These are phyloP conservation scores for Russula compacta DNA, from an alignment of 768 basidiomycete species.

Conservation along the genomic window DNA sequence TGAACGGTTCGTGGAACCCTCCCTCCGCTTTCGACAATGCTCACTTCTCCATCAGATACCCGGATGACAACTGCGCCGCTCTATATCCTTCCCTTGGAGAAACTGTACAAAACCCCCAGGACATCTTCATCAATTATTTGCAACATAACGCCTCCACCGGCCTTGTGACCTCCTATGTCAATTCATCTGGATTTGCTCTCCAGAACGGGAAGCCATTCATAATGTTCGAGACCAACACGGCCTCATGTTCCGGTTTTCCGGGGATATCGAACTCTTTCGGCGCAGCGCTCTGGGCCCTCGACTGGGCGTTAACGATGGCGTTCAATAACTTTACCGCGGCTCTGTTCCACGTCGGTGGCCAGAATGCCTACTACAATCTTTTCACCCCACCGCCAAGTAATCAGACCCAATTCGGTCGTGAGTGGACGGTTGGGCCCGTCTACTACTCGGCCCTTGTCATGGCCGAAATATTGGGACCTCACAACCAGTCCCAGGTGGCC, in stretches of 20 bases:
- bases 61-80: constrained; percentile 53
- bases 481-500: constrained; percentile 53
- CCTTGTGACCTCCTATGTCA: constrained; percentile 46
- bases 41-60: constrained; percentile 36
- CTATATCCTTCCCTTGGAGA: constrained; percentile 33
- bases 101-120: constrained; percentile 33
- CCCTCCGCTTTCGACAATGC: not conserved
- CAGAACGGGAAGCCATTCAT: constrained; percentile 35
- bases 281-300: constrained; percentile 44
- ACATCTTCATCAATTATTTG: constrained; percentile 46
- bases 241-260: constrained; percentile 40
- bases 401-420: constrained; percentile 38
- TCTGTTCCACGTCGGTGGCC: constrained; percentile 49
- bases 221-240: constrained; percentile 53
- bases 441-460: constrained; percentile 68
- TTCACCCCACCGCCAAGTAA: constrained; percentile 44
- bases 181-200: constrained; percentile 34
- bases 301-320: constrained; percentile 46
- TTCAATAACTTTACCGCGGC: constrained; percentile 37
- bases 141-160: constrained; percentile 45
- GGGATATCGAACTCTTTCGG: constrained; percentile 51
- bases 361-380: constrained; percentile 53
- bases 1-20: constrained; percentile 10
- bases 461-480: constrained; percentile 58
- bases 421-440: constrained; percentile 67